phyloP scores from a whole-genome alignment of 495 filamentous ascomycete species.

The Chaetomium cochliodes region DNA sequence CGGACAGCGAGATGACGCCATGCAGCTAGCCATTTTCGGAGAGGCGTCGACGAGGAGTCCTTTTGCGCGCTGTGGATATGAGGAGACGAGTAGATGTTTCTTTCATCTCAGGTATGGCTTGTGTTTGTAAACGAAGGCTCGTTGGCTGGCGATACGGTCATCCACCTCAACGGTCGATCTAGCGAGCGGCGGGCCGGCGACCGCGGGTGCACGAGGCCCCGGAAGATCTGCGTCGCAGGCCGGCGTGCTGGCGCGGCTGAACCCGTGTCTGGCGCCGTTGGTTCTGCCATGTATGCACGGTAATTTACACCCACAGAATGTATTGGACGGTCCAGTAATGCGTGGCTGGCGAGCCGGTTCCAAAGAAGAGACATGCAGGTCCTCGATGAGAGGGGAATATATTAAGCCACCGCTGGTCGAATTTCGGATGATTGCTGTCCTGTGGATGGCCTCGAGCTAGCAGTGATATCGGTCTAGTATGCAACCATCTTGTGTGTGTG shows the following conservation, averaged over 20 bases:
- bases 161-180: background rate
- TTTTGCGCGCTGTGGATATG: background rate
- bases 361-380: constrained; percentile 14
- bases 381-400: background rate
- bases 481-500: constrained; percentile 11
- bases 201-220: constrained; percentile 13
- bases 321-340: constrained; percentile 21
- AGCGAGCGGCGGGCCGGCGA: constrained; percentile 15
- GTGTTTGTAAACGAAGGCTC: background rate
- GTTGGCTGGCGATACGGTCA: background rate
- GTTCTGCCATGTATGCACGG: constrained; percentile 16
- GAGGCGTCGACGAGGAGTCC: background rate
- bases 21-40: constrained; percentile 27
- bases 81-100: background rate
- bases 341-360: constrained; percentile 9
- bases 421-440: constrained; percentile 14
- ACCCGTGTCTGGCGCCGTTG: constrained; percentile 22
- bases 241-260: constrained; percentile 19
- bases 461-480: background rate
- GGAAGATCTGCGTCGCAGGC: constrained; percentile 23
- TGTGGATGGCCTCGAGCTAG: background rate
- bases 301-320: constrained; percentile 17
- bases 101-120: background rate
- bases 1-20: constrained; percentile 19
- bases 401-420: constrained; percentile 14